A percentile compares a stretch with the other conserved stretches of the same genome.
Conservation (phyloP, 2,329 filamentous ascomycete species). For the Claviceps arundinis region DNA sequence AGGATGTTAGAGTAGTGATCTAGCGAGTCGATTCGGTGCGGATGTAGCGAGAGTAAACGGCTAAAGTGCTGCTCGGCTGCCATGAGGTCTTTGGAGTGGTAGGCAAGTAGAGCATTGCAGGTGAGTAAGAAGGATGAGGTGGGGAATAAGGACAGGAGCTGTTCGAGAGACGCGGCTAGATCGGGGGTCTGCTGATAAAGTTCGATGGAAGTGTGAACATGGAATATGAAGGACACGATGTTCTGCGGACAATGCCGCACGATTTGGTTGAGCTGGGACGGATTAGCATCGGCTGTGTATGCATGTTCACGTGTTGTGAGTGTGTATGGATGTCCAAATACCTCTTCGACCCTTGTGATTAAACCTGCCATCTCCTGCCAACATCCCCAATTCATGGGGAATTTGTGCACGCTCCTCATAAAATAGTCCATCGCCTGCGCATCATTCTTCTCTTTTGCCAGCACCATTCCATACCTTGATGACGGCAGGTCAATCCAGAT, state of each 20-base stretch:
- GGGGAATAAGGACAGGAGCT: constrained; percentile 76
- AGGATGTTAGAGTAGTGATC: constrained; percentile 97
- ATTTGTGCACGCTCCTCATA: constrained; percentile 75
- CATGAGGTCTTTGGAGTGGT: constrained; percentile 76
- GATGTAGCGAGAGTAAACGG: constrained; percentile 63
- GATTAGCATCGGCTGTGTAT: neutral
- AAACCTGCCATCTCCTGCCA: constrained; percentile 87
- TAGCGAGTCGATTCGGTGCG: constrained; percentile 68
- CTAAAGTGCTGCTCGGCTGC: constrained; percentile 57
- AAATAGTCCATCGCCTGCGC: constrained; percentile 73
- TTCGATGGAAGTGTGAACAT: constrained; percentile 80
- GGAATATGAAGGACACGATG: constrained; percentile 88
- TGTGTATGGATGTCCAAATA: constrained; percentile 23
- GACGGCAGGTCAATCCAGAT: neutral
- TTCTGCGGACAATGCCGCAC: constrained; percentile 68
- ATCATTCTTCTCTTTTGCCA: constrained; percentile 85
- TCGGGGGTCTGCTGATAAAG: constrained; percentile 74
- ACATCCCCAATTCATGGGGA: constrained; percentile 92
- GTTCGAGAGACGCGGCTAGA: constrained; percentile 60
- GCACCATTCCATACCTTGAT: constrained; percentile 66
- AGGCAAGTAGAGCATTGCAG: constrained; percentile 74
- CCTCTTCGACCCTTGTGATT: constrained; percentile 67
- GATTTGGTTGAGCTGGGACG: constrained; percentile 53
- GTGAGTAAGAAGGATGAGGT: constrained; percentile 80
- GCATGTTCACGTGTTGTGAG: neutral